A percentile compares a stretch with the other conserved stretches of the same genome.
These are phyloP conservation scores for Hypoxylon sp. DNA, from an alignment of 2,329 filamentous ascomycete genomes.

Conservation along the genomic window DNA sequence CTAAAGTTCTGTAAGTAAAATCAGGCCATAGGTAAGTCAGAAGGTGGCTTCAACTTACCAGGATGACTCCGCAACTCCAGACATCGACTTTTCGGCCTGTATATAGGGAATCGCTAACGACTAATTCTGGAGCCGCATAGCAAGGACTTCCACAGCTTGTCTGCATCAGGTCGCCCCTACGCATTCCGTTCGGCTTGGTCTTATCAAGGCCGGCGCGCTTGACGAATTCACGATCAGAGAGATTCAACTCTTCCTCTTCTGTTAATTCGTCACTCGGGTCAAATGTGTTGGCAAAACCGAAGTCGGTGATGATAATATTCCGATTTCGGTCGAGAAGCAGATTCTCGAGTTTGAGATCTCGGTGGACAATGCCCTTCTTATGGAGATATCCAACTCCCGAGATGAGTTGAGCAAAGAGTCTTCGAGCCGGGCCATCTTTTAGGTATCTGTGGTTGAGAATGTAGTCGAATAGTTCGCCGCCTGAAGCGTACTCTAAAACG, in stretches of 20 bases:
- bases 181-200: slow-evolving; percentile 78
- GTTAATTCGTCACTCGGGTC: slow-evolving; percentile 88
- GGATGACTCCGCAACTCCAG: slow-evolving; percentile 98
- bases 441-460: slow-evolving; percentile 97
- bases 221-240: slow-evolving; percentile 89
- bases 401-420: slow-evolving; percentile 94
- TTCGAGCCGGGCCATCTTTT: slow-evolving; percentile 91
- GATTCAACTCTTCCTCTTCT: slow-evolving; percentile 89
- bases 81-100: slow-evolving; percentile 98
- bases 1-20: slow-evolving; percentile 64
- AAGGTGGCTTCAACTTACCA: slow-evolving; percentile 73
- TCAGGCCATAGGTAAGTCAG: slow-evolving; percentile 3
- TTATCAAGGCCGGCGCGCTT: slow-evolving; percentile 89
- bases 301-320: slow-evolving; percentile 99
- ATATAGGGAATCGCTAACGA: slow-evolving; percentile 97
- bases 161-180: slow-evolving; percentile 96
- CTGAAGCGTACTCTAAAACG: slow-evolving; percentile 97
- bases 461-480: slow-evolving; percentile 97
- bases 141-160: slow-evolving; percentile 98
- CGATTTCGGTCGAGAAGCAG: slow-evolving; percentile 93
- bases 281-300: slow-evolving; percentile 98
- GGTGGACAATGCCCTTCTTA: slow-evolving; percentile 98
- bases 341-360: slow-evolving; percentile 97
- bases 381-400: slow-evolving; percentile 98
- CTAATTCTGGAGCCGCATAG: slow-evolving; percentile 95